Evolutionary conservation across 225 moss, liverwort and hornwort genomes (phyloP).

Genomic region (Marchantia paleacea): DNA sequence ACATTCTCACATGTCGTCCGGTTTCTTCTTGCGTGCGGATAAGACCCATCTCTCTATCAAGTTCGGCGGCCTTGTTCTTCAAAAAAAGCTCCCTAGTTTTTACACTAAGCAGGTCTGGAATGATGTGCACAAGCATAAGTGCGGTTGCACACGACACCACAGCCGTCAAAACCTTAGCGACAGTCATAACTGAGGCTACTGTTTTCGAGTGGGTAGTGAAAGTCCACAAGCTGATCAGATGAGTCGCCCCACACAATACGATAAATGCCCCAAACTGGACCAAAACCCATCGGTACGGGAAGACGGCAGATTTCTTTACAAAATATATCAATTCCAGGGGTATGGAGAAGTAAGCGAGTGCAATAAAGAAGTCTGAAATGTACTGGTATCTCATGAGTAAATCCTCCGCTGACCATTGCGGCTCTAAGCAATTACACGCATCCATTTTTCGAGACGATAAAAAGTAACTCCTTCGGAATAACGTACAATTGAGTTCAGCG

Average conservation of each 20-base stretch:
- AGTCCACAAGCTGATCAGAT: constrained; percentile 54
- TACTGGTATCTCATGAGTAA: constrained; percentile 56
- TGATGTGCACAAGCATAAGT: constrained; percentile 58
- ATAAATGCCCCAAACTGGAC: constrained; percentile 62
- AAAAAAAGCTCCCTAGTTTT: constrained; percentile 56
- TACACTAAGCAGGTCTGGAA: constrained; percentile 55
- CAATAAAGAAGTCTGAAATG: constrained; percentile 55
- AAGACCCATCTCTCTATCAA: constrained; percentile 57
- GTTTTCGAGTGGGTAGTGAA: constrained; percentile 53
- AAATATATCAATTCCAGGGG: constrained; percentile 59
- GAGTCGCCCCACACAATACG: constrained; percentile 54
- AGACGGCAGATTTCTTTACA: constrained; percentile 57
- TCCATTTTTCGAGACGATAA: constrained; percentile 35
- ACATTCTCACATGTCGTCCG: constrained; percentile 54
- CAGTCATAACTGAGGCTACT: constrained; percentile 50
- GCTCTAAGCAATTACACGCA: constrained; percentile 50
- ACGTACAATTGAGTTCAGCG: background rate
- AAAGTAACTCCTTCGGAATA: background rate
- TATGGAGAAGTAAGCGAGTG: constrained; percentile 56
- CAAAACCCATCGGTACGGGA: constrained; percentile 56
- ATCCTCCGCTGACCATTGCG: constrained; percentile 53
- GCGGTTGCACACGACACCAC: constrained; percentile 54
- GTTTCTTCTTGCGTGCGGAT: constrained; percentile 59
- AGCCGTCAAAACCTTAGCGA: constrained; percentile 52
- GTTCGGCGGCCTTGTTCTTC: constrained; percentile 58